Conservation (phyloP, 179 eudicot genomes). For the Beta macrorhiza region DNA sequence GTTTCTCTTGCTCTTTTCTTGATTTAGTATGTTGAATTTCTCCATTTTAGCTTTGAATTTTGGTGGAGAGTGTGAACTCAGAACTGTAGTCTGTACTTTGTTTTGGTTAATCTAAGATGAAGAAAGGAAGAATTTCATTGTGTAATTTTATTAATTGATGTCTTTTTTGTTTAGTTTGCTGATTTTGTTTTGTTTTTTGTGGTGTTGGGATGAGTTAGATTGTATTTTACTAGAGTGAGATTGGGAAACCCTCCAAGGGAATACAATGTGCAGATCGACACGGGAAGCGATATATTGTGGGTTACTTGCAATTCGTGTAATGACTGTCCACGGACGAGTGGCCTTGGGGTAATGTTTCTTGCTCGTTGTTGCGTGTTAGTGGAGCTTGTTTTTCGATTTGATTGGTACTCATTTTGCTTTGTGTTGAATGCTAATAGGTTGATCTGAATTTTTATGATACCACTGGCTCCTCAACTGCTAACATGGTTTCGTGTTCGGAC, state of each 20-base stretch:
- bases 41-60: not conserved
- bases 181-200: not conserved
- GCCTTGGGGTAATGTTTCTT: slow-evolving; percentile 70
- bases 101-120: not conserved
- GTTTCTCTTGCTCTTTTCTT: not conserved
- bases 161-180: not conserved
- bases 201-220: slow-evolving; percentile 43
- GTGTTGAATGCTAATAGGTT: slow-evolving; percentile 44
- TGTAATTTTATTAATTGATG: not conserved
- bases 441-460: slow-evolving; percentile 70
- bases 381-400: not conserved
- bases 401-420: not conserved
- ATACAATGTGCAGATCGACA: slow-evolving; percentile 91
- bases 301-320: slow-evolving; percentile 73
- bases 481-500: slow-evolving; percentile 67
- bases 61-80: too few relatives aligned
- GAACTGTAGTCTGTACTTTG: not conserved
- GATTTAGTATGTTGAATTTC: not conserved
- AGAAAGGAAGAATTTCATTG: not conserved
- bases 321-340: slow-evolving; percentile 84
- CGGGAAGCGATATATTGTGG: slow-evolving; percentile 95
- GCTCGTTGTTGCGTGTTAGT: not conserved
- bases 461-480: slow-evolving; percentile 67
- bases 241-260: slow-evolving; percentile 85
- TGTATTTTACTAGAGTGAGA: slow-evolving; percentile 79